Base-by-base conservation (phyloP, 176 grass and related monocot species). In the Puya raimondii region DNA sequence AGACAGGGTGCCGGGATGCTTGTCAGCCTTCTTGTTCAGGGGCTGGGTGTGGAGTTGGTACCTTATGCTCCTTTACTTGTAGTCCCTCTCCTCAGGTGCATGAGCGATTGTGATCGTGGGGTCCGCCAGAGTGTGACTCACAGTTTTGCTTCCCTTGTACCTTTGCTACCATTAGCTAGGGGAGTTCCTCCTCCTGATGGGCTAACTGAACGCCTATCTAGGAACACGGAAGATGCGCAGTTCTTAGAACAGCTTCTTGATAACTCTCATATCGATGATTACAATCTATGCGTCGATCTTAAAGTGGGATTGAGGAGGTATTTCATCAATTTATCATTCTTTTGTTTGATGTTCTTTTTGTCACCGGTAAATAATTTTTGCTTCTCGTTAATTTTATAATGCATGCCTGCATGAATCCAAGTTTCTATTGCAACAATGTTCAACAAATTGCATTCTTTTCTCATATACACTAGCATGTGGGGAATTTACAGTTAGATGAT, bases 201-300 rank as follows among this genome's bases (percentile, higher is more conserved):
- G 61, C 72, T 97, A 64, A 87, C 77, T 64, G 87, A 93, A 61
- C 80, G 77, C 66, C 88, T 97, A 83, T 85, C 75, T 69, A 90
- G 86, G 70, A 97, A 80, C 65, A 53, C 94, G 2, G 94, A 97
- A 85, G 94, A 97, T 80, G 82, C 80, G 9, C 86, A 79, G 14
- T 97, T 97, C 71, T 81, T 97, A 76, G 94, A 93, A 71, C 94
- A 97, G 67, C 94, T 97, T 73, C 94, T 97, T 69, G 94, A 97
- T 81, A 97, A 90, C 67, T 92, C 89, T 70, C 89, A 90, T 67
- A 97, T 97, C 67, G 89, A 97, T 75, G 94, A 97, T 81, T 92
- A 90, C 86, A 93, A 93, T 53, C 84, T 97, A 71, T 81, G 70
- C 53, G 69, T 97, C 75, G 70, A 92, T 79, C 94, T 97, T 12